Conservation (phyloP, 495 filamentous ascomycete species). For the Endocarpon pusillum region DNA sequence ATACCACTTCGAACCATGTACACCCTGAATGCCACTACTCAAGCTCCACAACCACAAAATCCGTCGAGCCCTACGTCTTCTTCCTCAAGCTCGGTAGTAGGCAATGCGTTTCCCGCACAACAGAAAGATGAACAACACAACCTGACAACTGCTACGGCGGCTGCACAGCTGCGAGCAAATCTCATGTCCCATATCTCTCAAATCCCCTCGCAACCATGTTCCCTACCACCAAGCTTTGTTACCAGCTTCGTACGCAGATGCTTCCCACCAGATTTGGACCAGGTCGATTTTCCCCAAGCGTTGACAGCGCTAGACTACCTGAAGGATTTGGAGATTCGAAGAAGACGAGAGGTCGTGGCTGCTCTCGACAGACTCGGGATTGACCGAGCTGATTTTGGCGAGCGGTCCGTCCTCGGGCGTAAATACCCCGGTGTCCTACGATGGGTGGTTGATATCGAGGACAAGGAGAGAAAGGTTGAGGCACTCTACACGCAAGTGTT, state of each 20-base stretch:
- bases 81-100: conserved; percentile 18
- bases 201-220: conserved; percentile 44
- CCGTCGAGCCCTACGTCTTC: conserved; percentile 18
- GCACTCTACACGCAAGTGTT: conserved; percentile 48
- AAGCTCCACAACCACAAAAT: conserved; percentile 20
- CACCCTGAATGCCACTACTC: conserved; percentile 40
- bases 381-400: conserved; percentile 18
- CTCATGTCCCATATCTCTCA: conserved; percentile 47
- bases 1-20: conserved; percentile 63
- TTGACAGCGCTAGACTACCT: conserved; percentile 57
- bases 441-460: conserved; percentile 36
- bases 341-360: conserved; percentile 38
- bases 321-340: conserved; percentile 46
- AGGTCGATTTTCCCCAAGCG: conserved; percentile 56
- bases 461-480: conserved; percentile 40
- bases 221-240: conserved; percentile 49
- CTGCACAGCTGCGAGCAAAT: conserved; percentile 42
- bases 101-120: conserved; percentile 19
- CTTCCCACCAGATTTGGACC: conserved; percentile 37
- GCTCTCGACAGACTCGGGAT: conserved; percentile 28
- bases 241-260: conserved; percentile 45
- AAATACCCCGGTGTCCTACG: conserved; percentile 33
- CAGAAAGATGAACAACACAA: conserved; percentile 19
- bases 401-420: conserved; percentile 22
- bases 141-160: conserved; percentile 23